Evolutionary conservation across 176 grass and related monocot genomes (phyloP).

Genomic region (Aegilops tauschii): DNA sequence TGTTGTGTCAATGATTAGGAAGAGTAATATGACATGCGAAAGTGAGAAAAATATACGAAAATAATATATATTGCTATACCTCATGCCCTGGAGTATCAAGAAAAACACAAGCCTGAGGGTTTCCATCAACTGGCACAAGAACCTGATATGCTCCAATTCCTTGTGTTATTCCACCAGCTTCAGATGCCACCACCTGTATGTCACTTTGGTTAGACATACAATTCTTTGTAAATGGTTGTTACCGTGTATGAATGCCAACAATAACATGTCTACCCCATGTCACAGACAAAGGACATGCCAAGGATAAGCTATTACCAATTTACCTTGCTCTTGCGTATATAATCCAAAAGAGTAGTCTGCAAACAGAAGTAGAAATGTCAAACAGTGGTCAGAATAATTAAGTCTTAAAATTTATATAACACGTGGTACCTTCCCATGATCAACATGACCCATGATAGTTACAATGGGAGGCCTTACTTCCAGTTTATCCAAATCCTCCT

Average conservation of each 20-base stretch:
- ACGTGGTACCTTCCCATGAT: conserved; percentile 88
- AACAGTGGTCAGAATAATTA: conserved; percentile 21
- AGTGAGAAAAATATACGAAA: not conserved
- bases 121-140: conserved; percentile 80
- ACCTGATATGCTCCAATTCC: conserved; percentile 97
- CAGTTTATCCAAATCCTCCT: conserved; percentile 80
- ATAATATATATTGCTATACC: conserved; percentile 44
- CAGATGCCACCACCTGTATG: conserved; percentile 87
- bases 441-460: conserved; percentile 99
- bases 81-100: conserved; percentile 95
- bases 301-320: conserved; percentile 17
- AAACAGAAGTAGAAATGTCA: conserved; percentile 33
- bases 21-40: not conserved
- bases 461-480: conserved; percentile 91
- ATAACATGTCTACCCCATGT: not conserved
- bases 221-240: conserved; percentile 4
- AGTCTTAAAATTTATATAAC: not conserved
- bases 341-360: conserved; percentile 94
- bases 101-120: conserved; percentile 85
- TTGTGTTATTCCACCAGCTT: conserved; percentile 98
- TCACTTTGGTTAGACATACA: conserved; percentile 39
- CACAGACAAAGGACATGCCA: conserved; percentile 5
- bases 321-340: conserved; percentile 97
- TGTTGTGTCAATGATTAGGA: conserved; percentile 39
- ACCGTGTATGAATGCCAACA: not conserved